These are phyloP conservation scores for Apiotrichum laibachii DNA, from an alignment of 1,284 basidiomycete genomes.

Conservation along the genomic window DNA sequence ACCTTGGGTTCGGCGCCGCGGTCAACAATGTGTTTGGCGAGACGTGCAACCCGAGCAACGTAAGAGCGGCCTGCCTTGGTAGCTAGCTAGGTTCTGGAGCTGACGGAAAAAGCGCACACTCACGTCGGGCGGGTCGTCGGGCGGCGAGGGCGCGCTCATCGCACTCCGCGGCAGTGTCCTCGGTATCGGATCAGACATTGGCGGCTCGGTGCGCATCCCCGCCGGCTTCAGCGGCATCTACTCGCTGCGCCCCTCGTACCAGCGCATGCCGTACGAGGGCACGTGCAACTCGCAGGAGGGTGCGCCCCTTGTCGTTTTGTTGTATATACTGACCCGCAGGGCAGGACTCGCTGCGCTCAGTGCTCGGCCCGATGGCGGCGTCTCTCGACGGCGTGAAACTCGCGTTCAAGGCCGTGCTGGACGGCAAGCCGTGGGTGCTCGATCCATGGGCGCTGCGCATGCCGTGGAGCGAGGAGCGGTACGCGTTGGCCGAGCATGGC, in stretches of 20 bases:
- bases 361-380: constrained; percentile 65
- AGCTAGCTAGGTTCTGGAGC: constrained; percentile 18
- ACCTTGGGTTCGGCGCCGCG: constrained; percentile 32
- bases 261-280: constrained; percentile 18
- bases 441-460: constrained; percentile 63
- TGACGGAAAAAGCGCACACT: background rate
- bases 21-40: constrained; percentile 27
- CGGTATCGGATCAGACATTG: constrained; percentile 52
- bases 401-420: constrained; percentile 50
- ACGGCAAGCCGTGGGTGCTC: constrained; percentile 57
- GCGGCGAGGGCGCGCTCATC: constrained; percentile 52
- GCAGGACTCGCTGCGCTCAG: constrained; percentile 60
- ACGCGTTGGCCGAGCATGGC: constrained; percentile 23
- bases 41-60: constrained; percentile 50
- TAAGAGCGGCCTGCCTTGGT: constrained; percentile 32
- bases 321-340: constrained; percentile 37
- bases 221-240: constrained; percentile 17
- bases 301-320: background rate
- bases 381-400: constrained; percentile 60
- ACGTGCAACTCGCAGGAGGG: constrained; percentile 58
- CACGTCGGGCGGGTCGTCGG: constrained; percentile 42
- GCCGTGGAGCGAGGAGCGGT: constrained; percentile 58
- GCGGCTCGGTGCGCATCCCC: constrained; percentile 59
- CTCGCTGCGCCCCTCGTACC: constrained; percentile 15
- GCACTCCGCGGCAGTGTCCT: constrained; percentile 41